A percentile compares a stretch with the other conserved stretches of the same genome.
These are phyloP conservation scores for Endotrypanum monterogeii DNA, from an alignment of 208 protist species.

Conservation along the genomic window DNA sequence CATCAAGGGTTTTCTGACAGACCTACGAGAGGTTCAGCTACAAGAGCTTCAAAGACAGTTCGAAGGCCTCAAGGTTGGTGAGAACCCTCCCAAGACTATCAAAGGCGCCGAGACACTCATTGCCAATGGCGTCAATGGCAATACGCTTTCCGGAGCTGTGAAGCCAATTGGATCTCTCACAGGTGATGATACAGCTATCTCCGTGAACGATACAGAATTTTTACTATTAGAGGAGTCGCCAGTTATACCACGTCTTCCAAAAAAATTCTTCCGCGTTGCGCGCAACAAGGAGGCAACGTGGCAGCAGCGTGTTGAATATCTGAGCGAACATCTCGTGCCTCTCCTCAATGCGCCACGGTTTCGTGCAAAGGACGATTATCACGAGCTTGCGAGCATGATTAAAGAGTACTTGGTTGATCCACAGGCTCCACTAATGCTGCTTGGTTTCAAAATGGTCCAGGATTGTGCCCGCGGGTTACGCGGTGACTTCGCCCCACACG, in stretches of 20 bases:
- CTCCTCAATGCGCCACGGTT: constrained; percentile 64
- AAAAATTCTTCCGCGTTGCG: constrained; percentile 71
- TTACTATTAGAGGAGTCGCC: constrained; percentile 58
- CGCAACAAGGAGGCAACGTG: constrained; percentile 77
- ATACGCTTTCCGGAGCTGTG: background rate
- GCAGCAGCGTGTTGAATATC: constrained; percentile 73
- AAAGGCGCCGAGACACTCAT: constrained; percentile 8
- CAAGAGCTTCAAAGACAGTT: constrained; percentile 86
- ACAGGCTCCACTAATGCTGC: constrained; percentile 83
- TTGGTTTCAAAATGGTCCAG: constrained; percentile 88
- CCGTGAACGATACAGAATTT: constrained; percentile 57
- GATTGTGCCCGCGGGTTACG: constrained; percentile 72
- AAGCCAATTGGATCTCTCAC: constrained; percentile 31
- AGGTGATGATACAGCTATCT: constrained; percentile 13
- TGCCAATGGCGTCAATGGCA: background rate
- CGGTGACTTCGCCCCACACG: constrained; percentile 52
- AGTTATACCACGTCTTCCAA: constrained; percentile 66
- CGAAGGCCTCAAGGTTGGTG: constrained; percentile 37
- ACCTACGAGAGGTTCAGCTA: constrained; percentile 84
- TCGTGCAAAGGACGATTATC: constrained; percentile 81
- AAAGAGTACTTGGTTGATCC: constrained; percentile 76
- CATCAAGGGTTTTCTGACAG: constrained; percentile 74
- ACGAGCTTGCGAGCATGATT: constrained; percentile 77
- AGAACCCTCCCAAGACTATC: constrained; percentile 35
- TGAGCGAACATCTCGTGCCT: constrained; percentile 67